Conservation (phyloP, 495 filamentous ascomycete species). For the Annulohypoxylon maeteangense region DNA sequence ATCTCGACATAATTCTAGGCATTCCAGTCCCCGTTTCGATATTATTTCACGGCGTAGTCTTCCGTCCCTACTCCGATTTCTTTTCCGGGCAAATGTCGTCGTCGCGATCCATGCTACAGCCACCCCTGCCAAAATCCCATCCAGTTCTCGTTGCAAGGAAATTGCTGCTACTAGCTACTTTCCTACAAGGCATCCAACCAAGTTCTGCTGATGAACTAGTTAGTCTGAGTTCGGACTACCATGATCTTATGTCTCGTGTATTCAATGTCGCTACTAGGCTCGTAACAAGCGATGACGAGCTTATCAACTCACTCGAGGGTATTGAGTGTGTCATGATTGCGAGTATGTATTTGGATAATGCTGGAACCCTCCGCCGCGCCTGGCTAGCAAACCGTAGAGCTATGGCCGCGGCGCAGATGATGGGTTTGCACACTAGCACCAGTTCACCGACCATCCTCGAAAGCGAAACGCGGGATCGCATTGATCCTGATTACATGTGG, state of each 20-base stretch:
- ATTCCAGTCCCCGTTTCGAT: constrained; percentile 45
- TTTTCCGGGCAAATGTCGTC: constrained; percentile 27
- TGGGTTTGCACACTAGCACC: constrained; percentile 54
- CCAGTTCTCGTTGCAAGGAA: constrained; percentile 59
- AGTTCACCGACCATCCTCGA: constrained; percentile 11
- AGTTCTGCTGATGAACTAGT: constrained; percentile 19
- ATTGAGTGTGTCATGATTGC: constrained; percentile 65
- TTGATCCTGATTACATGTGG: constrained; percentile 46
- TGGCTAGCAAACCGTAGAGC: constrained; percentile 59
- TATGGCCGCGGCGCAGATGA: constrained; percentile 56
- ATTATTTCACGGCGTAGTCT: constrained; percentile 45
- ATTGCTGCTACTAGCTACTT: constrained; percentile 56
- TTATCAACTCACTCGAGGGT: constrained; percentile 57
- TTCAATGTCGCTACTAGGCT: constrained; percentile 54
- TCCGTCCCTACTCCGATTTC: constrained; percentile 38
- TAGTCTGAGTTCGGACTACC: constrained; percentile 29
- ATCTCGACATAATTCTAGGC: constrained; percentile 50
- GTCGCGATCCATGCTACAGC: constrained; percentile 47
- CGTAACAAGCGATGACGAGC: constrained; percentile 62
- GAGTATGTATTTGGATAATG: constrained; percentile 57
- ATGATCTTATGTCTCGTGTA: constrained; percentile 50
- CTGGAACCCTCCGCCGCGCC: constrained; percentile 58
- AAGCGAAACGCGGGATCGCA: constrained; percentile 9
- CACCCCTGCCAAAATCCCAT: constrained; percentile 53
- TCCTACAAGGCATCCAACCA: constrained; percentile 54